Evolutionary conservation across 2,329 filamentous ascomycete species (phyloP), one percentile per base, ranked within the genome.

Genomic region (Neonectria sp.): DNA sequence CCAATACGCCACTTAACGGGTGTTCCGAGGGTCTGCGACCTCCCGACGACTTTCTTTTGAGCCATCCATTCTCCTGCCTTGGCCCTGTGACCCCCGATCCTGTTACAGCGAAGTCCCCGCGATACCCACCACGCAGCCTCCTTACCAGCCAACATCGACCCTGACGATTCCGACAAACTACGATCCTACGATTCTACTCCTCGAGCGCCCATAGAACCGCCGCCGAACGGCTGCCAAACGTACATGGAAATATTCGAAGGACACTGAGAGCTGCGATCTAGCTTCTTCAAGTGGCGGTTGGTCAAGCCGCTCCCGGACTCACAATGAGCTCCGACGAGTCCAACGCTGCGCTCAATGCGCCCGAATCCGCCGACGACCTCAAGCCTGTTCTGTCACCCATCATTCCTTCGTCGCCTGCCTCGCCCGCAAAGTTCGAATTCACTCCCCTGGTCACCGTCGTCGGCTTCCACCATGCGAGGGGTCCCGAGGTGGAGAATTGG

Each of bases 401-500:
- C 60, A 29, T 75, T 13, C 78, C 80, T 31, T 68, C 68, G 37
- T 75, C 77, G 31, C 77, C 79, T 9, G 75, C 76, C 25, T 76
- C 77, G 25, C 75, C 79, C 7, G 72, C 73, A 24, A 76, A 71
- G 67, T 64, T 73, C 11, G 82, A 83, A 67, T 92, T 91, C 78
- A 83, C 85, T 63, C 93, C 93, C 51, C 86, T 95, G 78, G 92
- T 95, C 55, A 90, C 91, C 71, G 92, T 95, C 66, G 92, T 95
- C 75, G 93, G 92, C 80, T 95, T 95, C 79, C 93, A 95, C 81
- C 93, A 95, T 86, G 92, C 93, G 61, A 86, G 90, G 79, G 96
- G 96, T 9, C 96, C 96, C 35, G 96, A 99, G 83, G 93, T 98
- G 63, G 95, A 98, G 84, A 89, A 88, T 76, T 98, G 95, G 93